These are phyloP conservation scores for Phytophthora podocarpi DNA, from an alignment of 352 stramenopile genomes.

Conservation along the genomic window DNA sequence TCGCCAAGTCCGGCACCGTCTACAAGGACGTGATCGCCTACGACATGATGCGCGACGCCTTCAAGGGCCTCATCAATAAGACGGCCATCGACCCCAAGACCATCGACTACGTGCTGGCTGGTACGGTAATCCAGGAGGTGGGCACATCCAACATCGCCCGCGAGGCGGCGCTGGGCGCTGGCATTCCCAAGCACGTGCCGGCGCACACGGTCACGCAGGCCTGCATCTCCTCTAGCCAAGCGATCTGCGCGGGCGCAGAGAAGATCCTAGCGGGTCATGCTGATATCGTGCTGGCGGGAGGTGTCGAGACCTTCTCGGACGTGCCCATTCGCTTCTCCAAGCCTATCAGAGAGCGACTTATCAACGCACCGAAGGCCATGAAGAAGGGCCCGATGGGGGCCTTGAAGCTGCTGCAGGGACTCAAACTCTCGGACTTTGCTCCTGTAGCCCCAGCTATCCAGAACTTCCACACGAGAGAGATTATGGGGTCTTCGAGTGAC, in stretches of 20 bases:
- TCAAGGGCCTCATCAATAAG: slow-evolving; percentile 96
- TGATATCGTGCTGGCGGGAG: slow-evolving; percentile 96
- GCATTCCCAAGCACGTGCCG: slow-evolving; percentile 93
- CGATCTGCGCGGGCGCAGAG: slow-evolving; percentile 93
- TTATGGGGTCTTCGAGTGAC: slow-evolving; percentile 98
- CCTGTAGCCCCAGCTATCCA: slow-evolving; percentile 97
- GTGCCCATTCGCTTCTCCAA: slow-evolving; percentile 97
- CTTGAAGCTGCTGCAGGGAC: slow-evolving; percentile 93
- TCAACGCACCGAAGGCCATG: slow-evolving; percentile 92
- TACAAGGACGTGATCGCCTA: slow-evolving; percentile 98
- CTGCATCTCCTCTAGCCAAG: slow-evolving; percentile 97
- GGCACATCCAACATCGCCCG: slow-evolving; percentile 98
- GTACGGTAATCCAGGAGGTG: slow-evolving; percentile 98
- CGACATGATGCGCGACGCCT: slow-evolving; percentile 96
- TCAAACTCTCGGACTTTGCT: slow-evolving; percentile 91
- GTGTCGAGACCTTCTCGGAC: slow-evolving; percentile 97
- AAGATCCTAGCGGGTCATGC: slow-evolving; percentile 97
- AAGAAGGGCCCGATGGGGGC: slow-evolving; percentile 93
- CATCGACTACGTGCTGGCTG: slow-evolving; percentile 97
- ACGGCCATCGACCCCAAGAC: slow-evolving; percentile 94
- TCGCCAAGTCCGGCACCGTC: slow-evolving; percentile 94
- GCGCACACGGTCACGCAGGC: slow-evolving; percentile 96
- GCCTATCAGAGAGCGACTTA: slow-evolving; percentile 81
- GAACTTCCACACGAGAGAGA: slow-evolving; percentile 98
- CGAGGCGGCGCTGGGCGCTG: slow-evolving; percentile 95